Evolutionary conservation across 148 eudicot genomes (phyloP).

Genomic region (Rheum nobile): DNA sequence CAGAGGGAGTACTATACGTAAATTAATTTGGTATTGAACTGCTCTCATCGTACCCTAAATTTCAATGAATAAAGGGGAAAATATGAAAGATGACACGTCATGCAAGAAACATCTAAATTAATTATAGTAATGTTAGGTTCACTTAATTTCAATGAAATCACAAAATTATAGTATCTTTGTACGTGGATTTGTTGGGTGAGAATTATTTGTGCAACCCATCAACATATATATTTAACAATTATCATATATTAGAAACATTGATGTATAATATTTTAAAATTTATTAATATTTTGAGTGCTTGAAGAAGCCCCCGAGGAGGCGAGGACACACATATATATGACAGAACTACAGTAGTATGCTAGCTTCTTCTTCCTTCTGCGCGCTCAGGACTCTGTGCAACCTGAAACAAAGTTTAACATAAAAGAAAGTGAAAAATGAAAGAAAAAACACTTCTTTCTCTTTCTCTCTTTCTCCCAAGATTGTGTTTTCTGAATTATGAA

Average conservation of each 20-base stretch:
- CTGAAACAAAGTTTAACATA: background rate
- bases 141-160: background rate
- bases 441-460: background rate
- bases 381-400: background rate
- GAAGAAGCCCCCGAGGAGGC: background rate
- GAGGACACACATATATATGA: background rate
- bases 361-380: background rate
- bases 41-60: background rate
- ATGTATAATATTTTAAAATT: too few species aligned
- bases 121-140: conserved; percentile 2
- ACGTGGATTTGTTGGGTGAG: background rate
- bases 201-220: background rate
- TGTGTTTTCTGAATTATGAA: conserved; percentile 1
- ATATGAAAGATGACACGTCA: background rate
- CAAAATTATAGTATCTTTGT: background rate
- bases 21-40: background rate
- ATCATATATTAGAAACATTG: too few species aligned
- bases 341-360: background rate
- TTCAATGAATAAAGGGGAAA: background rate
- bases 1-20: too few species aligned
- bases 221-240: too few species aligned
- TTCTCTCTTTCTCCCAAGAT: background rate
- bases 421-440: background rate
- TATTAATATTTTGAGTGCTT: background rate
- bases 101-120: background rate